Evolutionary conservation across 306 rosid species (phyloP), one percentile per base, ranked within the genome.

Genomic region (Inga leiocalycina): DNA sequence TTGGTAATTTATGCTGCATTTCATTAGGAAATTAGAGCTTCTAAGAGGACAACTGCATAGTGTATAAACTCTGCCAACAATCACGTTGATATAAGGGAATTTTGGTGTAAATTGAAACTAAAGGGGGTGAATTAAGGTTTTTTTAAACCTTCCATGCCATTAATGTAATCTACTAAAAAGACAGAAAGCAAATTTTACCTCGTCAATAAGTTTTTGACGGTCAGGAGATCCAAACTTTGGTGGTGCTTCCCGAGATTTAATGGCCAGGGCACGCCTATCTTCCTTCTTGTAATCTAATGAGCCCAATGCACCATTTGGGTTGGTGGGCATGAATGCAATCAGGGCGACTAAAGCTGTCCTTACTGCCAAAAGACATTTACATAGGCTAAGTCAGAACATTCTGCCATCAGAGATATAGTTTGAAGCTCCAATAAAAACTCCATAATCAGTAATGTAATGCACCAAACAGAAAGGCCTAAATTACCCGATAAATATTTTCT

Each of bases 281-380:
- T 97, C 98, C 78, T 92, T 91, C 88, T 91, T 94, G 91, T 94
- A 97, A 83, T 92, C 95, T 68, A 97, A 82, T 12, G 99, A 97
- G 74, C 99, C 98, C 85, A 97, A 79, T 3, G 99, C 99, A 27
- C 98, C 98, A 85, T 91, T 92, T 83, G 99, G 98, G 76, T 80
- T 91, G 85, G 99, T 90, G 67, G 99, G 99, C 99, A 97, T 94
- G 87, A 94, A 97, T 24, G 99, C 99, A 86, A 97, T 92, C 56
- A 97, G 85, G 6, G 99, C 99, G 84, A 94, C 97, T 69, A 97
- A 84, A 81, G 99, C 99, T 75, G 99, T 97, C 78, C 99, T 93
- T 52, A 97, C 99, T 97, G 89, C 83, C 84, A 86, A 77, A 82
- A 83, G 12, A 68, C 71, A 80, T 61, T 76, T 37, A 69, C 35